A percentile compares a stretch with the other conserved stretches of the same genome.
phyloP scores from a whole-genome alignment of 225 moss, liverwort and hornwort genomes.

The Physcomitrellopsis africana region DNA sequence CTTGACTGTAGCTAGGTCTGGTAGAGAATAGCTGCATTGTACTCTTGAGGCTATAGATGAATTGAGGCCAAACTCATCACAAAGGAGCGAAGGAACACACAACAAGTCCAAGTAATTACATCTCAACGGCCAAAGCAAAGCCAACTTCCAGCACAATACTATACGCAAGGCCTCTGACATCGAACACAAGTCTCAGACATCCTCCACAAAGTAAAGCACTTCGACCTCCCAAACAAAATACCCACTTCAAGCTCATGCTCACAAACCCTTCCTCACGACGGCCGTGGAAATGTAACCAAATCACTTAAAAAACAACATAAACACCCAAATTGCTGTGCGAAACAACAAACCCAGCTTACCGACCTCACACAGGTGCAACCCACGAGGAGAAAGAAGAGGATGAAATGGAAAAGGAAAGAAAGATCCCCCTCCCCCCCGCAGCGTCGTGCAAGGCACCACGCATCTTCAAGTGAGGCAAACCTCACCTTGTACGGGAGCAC shows the following conservation, averaged over 20 bases:
- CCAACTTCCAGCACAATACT: neutral
- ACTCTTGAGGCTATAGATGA: neutral
- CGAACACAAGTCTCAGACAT: neutral
- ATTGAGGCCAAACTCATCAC: neutral
- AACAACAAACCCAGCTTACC: neutral
- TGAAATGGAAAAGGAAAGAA: too few relatives aligned
- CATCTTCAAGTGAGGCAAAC: too few relatives aligned
- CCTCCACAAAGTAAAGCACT: neutral
- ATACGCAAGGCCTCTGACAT: neutral
- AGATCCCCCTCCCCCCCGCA: too few relatives aligned
- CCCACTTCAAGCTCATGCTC: neutral
- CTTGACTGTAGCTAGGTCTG: neutral
- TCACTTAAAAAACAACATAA: neutral
- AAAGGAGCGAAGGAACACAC: neutral
- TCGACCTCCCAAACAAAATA: neutral
- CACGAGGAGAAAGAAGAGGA: too few relatives aligned
- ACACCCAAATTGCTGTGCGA: neutral
- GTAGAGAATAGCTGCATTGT: constrained; percentile 8
- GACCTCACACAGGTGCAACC: neutral
- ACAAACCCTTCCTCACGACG: neutral
- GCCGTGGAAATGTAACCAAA: neutral
- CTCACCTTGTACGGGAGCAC: too few relatives aligned
- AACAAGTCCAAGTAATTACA: neutral
- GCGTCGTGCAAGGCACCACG: too few relatives aligned
- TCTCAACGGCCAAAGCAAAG: neutral